Evolutionary conservation across 1,284 basidiomycete species (phyloP), one percentile per base, ranked within the genome.

Genomic region (Ceratobasidium sp.): DNA sequence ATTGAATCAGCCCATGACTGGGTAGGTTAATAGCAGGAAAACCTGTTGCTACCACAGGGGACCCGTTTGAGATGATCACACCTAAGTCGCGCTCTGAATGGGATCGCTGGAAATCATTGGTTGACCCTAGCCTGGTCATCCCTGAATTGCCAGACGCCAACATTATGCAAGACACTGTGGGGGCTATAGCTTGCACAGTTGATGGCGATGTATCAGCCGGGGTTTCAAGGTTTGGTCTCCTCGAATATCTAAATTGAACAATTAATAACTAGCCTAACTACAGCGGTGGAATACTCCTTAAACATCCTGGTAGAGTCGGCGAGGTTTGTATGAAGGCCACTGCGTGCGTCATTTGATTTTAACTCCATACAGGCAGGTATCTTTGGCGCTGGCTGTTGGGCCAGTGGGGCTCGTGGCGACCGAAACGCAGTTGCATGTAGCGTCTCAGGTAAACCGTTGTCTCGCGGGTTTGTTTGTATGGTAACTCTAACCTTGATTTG

Each of bases 241-340:
- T n/a, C 76, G 4, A 35, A 3, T 73, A 13, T 23, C 30, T 58
- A 1, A 28, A 6, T n/a, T 47, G 41, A 49, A 50, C 74, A 58
- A 47, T 49, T 49, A 47, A 30, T 73, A 21, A 30, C 14, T 30
- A 55, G 64, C 58, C 59, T 30, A 46, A 69, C 70, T 41, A 46
- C 71, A 93, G 91, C 75, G 91, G 91, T 8, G 91, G 91, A 0
- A 79, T 93, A 14, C 82, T 93, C 61, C 84, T 93, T 63, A 93
- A 93, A 78, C 80, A 83, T 62, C 82, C 90, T 2, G 91, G 91
- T 18, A 83, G 91, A 50, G 80, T 92, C 5, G 91, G 91, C 32
- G 91, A 93, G 82, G 89, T 89, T 75, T 77, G 82, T 80, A 82
- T 23, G 72, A 6, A 79, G 1, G 82, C 87, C 44, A 55, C 58